Base-by-base conservation (phyloP, 176 grass and related monocot genomes). In the Thalia dealbata region DNA sequence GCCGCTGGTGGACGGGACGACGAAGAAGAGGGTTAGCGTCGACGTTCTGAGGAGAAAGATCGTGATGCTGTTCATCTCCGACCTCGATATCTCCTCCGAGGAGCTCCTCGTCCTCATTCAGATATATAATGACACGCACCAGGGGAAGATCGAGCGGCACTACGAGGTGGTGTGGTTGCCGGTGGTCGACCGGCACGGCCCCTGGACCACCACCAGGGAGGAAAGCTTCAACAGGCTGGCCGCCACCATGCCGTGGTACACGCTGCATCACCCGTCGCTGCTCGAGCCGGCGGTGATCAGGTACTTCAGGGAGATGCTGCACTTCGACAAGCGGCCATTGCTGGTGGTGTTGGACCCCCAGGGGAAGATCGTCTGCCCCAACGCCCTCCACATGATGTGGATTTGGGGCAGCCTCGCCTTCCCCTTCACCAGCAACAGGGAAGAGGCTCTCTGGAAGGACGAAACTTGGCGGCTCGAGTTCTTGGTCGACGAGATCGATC, bases 321-420 rank as follows among this genome's bases (percentile, higher is more conserved):
- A 60, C 61, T 86, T 86, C 50, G 84, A 86, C 27, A 86, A 81
- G 79, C 81, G 81, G 61, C 79, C 84, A 3, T 14, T 75, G 52
- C 67, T 86, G 79, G 84, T 86, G 52, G 84, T 86, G 38, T 50
- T 86, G 38, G 84, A 86, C 64, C 62, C 61, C 0, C 84, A 86
- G 61, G 84, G 79, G 5, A 86, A 65, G 79, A 69, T 86, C 1
- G 84, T 78, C 1, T 86, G 70, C 52, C 84, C 79, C 10, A 86
- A 86, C n/a, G 84, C 84, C 30, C 70, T 86, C 19, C 79, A 75
- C 79, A 86, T 86, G 84, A 86, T 86, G 69, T 86, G 79, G 84
- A 86, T 86, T 44, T 86, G 84, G 84, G 84, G 84, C 10, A 86
- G 69, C 44, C 75, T 75, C 3, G 84, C 84, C 28, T 78, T 75